Percentiles rank a stretch among this genome's conserved stretches.
These are phyloP conservation scores for Articulospora tetracladia DNA, from an alignment of 495 filamentous ascomycete species.

Conservation along the genomic window DNA sequence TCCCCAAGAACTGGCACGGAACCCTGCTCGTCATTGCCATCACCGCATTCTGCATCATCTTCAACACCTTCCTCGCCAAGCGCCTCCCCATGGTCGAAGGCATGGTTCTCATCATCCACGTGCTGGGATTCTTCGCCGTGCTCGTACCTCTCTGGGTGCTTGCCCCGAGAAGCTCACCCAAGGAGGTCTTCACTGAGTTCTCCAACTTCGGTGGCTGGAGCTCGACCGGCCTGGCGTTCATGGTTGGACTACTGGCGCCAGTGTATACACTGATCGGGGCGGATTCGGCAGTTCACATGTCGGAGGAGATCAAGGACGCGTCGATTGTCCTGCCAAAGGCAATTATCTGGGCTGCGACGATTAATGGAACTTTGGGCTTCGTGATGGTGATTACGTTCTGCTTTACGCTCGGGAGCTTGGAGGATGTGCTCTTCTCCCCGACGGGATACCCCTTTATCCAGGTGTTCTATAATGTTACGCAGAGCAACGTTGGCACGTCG, in stretches of 20 bases:
- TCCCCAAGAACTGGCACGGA: conserved; percentile 41
- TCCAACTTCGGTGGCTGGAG: conserved; percentile 37
- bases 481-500: conserved; percentile 35
- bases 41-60: conserved; percentile 20
- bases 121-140: conserved; percentile 38
- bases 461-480: conserved; percentile 42
- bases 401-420: conserved; percentile 39
- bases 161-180: conserved; percentile 24
- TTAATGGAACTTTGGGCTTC: conserved; percentile 33
- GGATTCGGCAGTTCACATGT: conserved; percentile 24
- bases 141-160: conserved; percentile 35
- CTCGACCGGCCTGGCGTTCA: conserved; percentile 35
- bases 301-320: conserved; percentile 47
- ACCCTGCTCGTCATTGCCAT: conserved; percentile 42
- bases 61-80: conserved; percentile 39
- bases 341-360: conserved; percentile 40
- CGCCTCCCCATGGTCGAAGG: conserved; percentile 41
- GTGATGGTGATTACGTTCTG: conserved; percentile 42
- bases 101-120: conserved; percentile 37
- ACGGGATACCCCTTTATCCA: conserved; percentile 45
- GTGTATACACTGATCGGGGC: conserved; percentile 31
- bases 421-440: conserved; percentile 29
- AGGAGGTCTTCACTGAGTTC: conserved; percentile 44
- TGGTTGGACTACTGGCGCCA: conserved; percentile 37
- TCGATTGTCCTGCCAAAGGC: conserved; percentile 38